Base-by-base conservation (phyloP, 768 basidiomycete species). In the Panaeolus papilionaceus region DNA sequence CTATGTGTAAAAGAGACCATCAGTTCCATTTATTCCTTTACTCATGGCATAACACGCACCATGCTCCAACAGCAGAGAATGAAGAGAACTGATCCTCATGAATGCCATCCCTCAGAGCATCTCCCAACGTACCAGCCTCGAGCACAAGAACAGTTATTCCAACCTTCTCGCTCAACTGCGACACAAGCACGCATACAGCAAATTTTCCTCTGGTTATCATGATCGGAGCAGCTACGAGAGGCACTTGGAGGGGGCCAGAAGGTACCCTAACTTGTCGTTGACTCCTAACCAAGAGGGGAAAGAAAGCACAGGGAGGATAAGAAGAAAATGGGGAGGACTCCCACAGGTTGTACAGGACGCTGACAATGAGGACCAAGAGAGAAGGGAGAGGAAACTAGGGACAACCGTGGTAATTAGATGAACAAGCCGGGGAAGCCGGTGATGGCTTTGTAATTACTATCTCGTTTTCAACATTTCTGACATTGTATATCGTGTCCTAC, bases 181-280 rank as follows among this genome's bases (percentile, higher is more conserved):
- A 73, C 18, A 77, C 78, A 16, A 78, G 66, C 12, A 78, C 77
- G 44, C 79, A 67, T 5, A 77, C 78, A 6, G 77, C 77, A 45
- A 78, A 68, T n/a, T 2, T 78, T 49, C 78, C 80, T 18, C 78
- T 78, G 23, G 74, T 23, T 23, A 23, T 75, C 85, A 89, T 0
- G 82, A 71, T 3, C 18, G 39, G 23, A 42, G 62, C 20, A 54
- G 20, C 23, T 66, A 28, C 4, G 51, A 38, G 2, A 54, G 26
- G 4, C 10, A 26, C 51, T 54, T 54, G 51, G 51, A 54, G 7
- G 33, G 26, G n/a, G 47, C 23, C 47, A 45, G 33, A 54, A 54
- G 26, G 26, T 26, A 33, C 26, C 26, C 26, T 28, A 23, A 14
- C 7, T 9, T 26, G 47, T 49, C 18, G n/a, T 6, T 49, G 18